Evolutionary conservation across 1,284 basidiomycete genomes (phyloP), one percentile per base, ranked within the genome.

Genomic region (Vanrija sp.): DNA sequence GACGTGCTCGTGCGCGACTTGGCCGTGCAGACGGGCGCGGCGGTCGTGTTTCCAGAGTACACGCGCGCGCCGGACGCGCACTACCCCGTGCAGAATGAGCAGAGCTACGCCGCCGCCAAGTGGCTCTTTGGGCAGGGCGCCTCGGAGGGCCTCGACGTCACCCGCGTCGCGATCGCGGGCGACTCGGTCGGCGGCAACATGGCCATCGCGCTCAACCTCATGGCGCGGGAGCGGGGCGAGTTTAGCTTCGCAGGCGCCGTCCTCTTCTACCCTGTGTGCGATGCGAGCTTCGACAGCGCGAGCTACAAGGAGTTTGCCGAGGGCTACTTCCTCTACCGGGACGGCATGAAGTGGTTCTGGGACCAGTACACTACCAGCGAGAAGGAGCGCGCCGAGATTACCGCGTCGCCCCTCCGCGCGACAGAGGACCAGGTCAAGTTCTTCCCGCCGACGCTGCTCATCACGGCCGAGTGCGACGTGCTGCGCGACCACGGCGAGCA

Each of bases 271-370:
- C 56, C 56, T 31, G 56, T 54, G 20, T 54, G 52, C 16, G 41
- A 51, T 27, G 56, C 56, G 20, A 47, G 49, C 56, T 58, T 58
- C 37, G 56, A 58, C 5, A 49, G 41, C 9, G 43, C 22, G 9
- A 27, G 19, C 10, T 58, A 58, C 56, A 51, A 52, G 25, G 49
- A 58, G 56, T 58, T 58, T 43, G 47, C 38, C 0, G 24, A 8
- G 14, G 56, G 56, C 22, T 58, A 54, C 42, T 58, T 51, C 44
- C 53, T 58, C 46, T 35, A 46, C 7, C 46, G 49, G 27, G 52
- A 58, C 38, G 56, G 49, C 42, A 58, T 58, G 56, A 58, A 54
- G 52, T 58, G 56, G 56, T 58, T 58, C 49, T 58, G 56, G 56
- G 56, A 58, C 49, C 49, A 51, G 53, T 58, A 58, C 43, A 31